phyloP scores from a whole-genome alignment of 495 filamentous ascomycete genomes.

The Hypoxylon cercidicola region DNA sequence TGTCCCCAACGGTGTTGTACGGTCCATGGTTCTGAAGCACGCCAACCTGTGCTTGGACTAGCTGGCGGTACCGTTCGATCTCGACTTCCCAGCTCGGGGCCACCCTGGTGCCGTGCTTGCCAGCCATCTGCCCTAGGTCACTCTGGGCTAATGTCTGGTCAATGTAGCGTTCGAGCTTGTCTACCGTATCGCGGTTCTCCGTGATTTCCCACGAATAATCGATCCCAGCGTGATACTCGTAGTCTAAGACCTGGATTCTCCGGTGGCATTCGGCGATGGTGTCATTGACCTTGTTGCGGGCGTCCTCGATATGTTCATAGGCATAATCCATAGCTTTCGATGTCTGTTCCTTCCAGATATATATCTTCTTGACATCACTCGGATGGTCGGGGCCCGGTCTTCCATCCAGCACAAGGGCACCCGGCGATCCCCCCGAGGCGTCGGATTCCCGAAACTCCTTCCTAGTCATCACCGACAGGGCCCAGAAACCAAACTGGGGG shows the following conservation, averaged over 20 bases:
- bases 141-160: constrained; percentile 6
- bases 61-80: constrained; percentile 4
- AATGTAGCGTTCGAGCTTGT: not conserved
- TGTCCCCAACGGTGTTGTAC: not conserved
- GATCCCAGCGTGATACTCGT: not conserved
- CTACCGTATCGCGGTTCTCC: constrained; percentile 5
- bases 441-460: no score
- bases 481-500: constrained; percentile 14
- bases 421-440: not conserved
- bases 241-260: not conserved
- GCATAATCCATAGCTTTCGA: not conserved
- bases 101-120: not conserved
- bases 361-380: constrained; percentile 2
- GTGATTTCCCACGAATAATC: no score
- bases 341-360: constrained; percentile 9
- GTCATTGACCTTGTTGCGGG: not conserved
- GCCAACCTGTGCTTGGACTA: not conserved
- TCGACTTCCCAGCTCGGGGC: constrained; percentile 10
- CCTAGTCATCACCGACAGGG: constrained; percentile 1
- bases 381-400: constrained; percentile 4
- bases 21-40: constrained; percentile 1
- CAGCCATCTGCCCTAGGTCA: constrained; percentile 14
- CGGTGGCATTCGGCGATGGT: not conserved
- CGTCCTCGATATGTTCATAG: not conserved
- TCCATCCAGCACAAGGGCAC: constrained; percentile 9